Conservation (phyloP, 768 basidiomycete genomes). For the Lactarius psammicola region DNA sequence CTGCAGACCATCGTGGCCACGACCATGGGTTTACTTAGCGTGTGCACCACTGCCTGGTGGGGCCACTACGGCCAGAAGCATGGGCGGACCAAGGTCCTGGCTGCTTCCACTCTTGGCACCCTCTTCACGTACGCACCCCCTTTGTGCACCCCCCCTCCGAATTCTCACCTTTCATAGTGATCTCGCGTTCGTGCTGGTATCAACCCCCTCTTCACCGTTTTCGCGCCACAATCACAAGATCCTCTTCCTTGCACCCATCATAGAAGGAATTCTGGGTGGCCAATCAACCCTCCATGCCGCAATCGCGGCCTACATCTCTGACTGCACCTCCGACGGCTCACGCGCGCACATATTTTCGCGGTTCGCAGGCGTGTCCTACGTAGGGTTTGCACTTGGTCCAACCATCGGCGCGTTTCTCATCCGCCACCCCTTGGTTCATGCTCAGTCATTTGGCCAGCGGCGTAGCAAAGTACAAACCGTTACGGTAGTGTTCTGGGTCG, state of each 20-base stretch:
- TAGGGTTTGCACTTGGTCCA: conserved; percentile 78
- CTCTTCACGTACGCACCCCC: conserved; percentile 63
- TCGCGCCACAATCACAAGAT: conserved; percentile 68
- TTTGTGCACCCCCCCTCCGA: conserved; percentile 34
- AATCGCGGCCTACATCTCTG: conserved; percentile 66
- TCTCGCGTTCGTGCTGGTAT: conserved; percentile 73
- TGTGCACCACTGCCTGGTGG: conserved; percentile 86
- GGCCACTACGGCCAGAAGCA: conserved; percentile 71
- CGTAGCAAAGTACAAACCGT: conserved; percentile 39
- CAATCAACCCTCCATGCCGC: conserved; percentile 65
- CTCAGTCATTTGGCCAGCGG: conserved; percentile 27
- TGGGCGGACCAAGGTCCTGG: conserved; percentile 75
- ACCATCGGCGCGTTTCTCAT: conserved; percentile 59
- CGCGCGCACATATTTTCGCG: conserved; percentile 58
- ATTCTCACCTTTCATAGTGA: conserved; percentile 51
- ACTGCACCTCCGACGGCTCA: conserved; percentile 81
- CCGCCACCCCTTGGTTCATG: conserved; percentile 41
- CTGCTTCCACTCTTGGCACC: conserved; percentile 63
- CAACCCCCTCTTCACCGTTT: conserved; percentile 56
- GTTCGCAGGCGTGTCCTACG: conserved; percentile 71
- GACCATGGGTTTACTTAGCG: conserved; percentile 74
- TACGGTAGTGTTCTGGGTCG: conserved; percentile 54
- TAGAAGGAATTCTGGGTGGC: conserved; percentile 81
- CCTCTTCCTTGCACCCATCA: conserved; percentile 70
- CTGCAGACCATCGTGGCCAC: conserved; percentile 79